Evolutionary conservation across 345 rosid genomes (phyloP).

Genomic region (Gossypium longicalyx): DNA sequence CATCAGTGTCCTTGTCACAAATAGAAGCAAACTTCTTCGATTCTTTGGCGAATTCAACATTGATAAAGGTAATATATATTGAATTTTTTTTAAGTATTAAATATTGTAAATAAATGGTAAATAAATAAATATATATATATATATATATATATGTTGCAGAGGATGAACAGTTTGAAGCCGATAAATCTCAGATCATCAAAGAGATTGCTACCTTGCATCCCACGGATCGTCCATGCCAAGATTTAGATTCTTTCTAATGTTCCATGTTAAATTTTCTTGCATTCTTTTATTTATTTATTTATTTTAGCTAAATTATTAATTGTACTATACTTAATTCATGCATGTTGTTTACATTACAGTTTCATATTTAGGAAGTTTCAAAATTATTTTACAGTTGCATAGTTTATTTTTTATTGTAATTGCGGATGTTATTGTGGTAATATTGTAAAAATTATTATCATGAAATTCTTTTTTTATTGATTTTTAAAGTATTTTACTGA

Average conservation of each 20-base stretch:
- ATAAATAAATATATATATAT: background rate
- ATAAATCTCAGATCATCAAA: constrained; percentile 30
- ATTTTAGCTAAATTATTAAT: no score
- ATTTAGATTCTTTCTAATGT: constrained; percentile 15
- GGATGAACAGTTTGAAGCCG: constrained; percentile 38
- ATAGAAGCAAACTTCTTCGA: constrained; percentile 49
- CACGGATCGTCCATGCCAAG: constrained; percentile 21
- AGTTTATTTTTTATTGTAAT: no score
- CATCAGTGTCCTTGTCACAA: constrained; percentile 35
- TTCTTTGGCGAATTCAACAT: constrained; percentile 38
- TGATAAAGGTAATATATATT: constrained; percentile 40
- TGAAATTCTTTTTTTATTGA: no score
- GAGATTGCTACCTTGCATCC: constrained; percentile 32
- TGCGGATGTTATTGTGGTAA: no score
- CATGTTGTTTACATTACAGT: no score
- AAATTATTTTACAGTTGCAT: no score
- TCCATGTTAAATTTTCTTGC: background rate
- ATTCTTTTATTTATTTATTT: background rate
- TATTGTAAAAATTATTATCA: no score
- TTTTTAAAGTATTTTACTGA: no score
- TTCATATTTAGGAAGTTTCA: no score
- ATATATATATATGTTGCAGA: constrained; percentile 15
- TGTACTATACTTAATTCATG: no score
- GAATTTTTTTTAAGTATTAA: background rate
- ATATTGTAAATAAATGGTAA: background rate